Conservation (phyloP, 2,329 filamentous ascomycete genomes). For the Elsinoe fawcettii region DNA sequence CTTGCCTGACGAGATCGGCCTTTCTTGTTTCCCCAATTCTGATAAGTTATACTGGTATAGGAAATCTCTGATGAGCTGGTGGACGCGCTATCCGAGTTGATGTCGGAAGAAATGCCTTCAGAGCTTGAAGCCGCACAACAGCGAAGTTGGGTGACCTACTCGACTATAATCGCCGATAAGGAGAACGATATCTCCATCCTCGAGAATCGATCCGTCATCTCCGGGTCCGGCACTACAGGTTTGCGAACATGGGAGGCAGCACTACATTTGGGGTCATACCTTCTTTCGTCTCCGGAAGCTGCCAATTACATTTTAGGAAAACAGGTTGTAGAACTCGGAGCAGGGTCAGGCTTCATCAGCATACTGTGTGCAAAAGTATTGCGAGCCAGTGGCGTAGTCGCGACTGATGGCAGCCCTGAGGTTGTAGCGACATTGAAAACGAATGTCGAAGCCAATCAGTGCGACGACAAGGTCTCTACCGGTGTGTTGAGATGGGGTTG, state of each 20-base stretch:
- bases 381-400: conserved; percentile 50
- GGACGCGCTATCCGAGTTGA: conserved; percentile 56
- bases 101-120: conserved; percentile 56
- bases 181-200: conserved; percentile 50
- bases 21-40: conserved; percentile 22
- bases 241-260: conserved; percentile 76
- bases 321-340: conserved; percentile 62
- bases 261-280: conserved; percentile 62
- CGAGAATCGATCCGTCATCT: conserved; percentile 61
- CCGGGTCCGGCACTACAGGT: conserved; percentile 65
- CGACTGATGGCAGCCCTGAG: conserved; percentile 67
- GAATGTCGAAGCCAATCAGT: conserved; percentile 60
- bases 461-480: conserved; percentile 43
- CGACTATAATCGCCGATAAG: conserved; percentile 16
- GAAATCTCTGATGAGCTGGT: conserved; percentile 78
- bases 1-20: conserved; percentile 16
- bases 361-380: conserved; percentile 66
- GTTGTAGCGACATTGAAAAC: conserved; percentile 60
- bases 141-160: conserved; percentile 69
- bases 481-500: conserved; percentile 60
- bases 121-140: conserved; percentile 61
- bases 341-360: conserved; percentile 68
- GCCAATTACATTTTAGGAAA: conserved; percentile 43
- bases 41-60: conserved; percentile 40
- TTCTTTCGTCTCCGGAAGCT: conserved; percentile 40